Evolutionary conservation across 805 yeast species (phyloP), one percentile per base, ranked within the genome.

Genomic region (Ogataea methanolica): DNA sequence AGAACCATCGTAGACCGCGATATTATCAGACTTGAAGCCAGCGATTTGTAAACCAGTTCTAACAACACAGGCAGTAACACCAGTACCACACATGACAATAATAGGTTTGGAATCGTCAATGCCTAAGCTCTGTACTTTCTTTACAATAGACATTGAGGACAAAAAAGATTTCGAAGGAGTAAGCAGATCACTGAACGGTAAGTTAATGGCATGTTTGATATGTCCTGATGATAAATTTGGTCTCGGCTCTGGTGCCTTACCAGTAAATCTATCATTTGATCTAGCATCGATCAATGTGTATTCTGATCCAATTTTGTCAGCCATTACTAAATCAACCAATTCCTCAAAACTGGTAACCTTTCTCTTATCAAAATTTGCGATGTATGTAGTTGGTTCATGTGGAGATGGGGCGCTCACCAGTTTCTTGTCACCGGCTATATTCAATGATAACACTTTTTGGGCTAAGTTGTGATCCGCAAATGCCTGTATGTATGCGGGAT

Each of bases 81-180:
- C 99, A 0, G 97, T 85, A 29, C 98, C 99, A 63, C 99, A 94
- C 88, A 88, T 81, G 36, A 85, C 86, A 43, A 94, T 80, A 17
- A 87, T 80, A 12, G 88, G 91, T 58, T 85, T 83, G 16, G 72
- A 66, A 17, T 59, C 68, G 39, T 63, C 64, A 35, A 73, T 56
- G 11, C 57, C 68, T 37, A 75, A 63, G 38, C 67, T 69, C 8
- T 71, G 60, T 54, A 90, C 76, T 11, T 80, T 63, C 15, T 67
- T 59, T 6, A 62, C 49, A 36, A 92, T 60, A 39, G 76, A 79
- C 11, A 64, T 69, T 8, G 70, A 60, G 2, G 76, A 57, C 58
- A 74, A 75, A 70, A 76, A 85, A 49, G 65, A 69, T 48, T 67
- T 79, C 54, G 58, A 72, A 2, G 69, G 62, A 36, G 77, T 76